Conservation (phyloP, 2,329 filamentous ascomycete genomes). For the Colletotrichum godetiae region DNA sequence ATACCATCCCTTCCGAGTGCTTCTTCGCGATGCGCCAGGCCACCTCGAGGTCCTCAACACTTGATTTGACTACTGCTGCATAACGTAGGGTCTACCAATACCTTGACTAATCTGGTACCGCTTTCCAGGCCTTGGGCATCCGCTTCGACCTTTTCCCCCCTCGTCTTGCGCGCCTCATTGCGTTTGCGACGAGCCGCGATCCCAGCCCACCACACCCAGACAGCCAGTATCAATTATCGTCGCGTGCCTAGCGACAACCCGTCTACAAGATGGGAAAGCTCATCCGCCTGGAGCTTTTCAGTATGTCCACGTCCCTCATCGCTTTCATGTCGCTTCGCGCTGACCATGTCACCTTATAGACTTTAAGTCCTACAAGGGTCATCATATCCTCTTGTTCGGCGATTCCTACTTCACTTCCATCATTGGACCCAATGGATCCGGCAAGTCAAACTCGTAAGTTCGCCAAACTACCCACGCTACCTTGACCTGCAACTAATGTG, state of each 20-base stretch:
- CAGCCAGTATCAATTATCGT: not conserved
- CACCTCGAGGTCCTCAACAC: slow-evolving; percentile 2
- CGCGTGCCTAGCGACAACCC: slow-evolving; percentile 23
- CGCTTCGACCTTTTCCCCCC: not conserved
- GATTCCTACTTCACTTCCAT: slow-evolving; percentile 99
- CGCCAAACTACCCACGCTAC: not conserved
- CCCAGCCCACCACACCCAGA: not conserved
- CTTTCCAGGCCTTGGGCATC: not conserved
- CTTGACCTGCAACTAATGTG: slow-evolving; percentile 38
- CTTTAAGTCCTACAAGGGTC: slow-evolving; percentile 99
- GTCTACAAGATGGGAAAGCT: slow-evolving; percentile 88
- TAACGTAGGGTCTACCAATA: not conserved
- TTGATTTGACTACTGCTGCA: not conserved
- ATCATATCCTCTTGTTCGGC: slow-evolving; percentile 93
- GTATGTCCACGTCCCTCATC: slow-evolving; percentile 61
- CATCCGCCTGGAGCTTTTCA: slow-evolving; percentile 92
- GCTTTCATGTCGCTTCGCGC: not conserved
- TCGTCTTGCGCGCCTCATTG: slow-evolving; percentile 4
- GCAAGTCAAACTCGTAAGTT: slow-evolving; percentile 94
- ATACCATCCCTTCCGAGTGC: slow-evolving; percentile 16
- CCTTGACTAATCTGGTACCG: not conserved
- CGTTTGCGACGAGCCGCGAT: slow-evolving; percentile 16
- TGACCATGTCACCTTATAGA: slow-evolving; percentile 62
- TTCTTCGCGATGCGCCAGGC: slow-evolving; percentile 25
- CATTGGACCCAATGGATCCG: slow-evolving; percentile 98